A percentile compares a stretch with the other conserved stretches of the same genome.
Evolutionary conservation across 495 filamentous ascomycete genomes (phyloP).

Genomic region (Penicillium cataractarum): DNA sequence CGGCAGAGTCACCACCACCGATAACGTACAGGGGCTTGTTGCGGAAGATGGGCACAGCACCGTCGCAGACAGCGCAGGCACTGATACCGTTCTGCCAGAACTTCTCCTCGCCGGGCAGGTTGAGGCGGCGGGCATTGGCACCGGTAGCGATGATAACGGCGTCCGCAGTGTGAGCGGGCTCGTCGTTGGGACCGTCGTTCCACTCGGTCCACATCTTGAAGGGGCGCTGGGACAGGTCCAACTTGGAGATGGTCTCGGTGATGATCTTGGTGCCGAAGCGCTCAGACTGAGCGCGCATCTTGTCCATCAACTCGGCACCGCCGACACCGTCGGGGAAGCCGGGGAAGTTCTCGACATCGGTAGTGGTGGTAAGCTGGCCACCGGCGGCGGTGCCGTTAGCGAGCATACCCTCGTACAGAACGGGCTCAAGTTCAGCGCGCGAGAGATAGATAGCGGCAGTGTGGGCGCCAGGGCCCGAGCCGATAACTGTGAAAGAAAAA

Average conservation of each 20-base stretch:
- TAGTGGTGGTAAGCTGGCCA: conserved; percentile 96
- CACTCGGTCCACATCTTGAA: conserved; percentile 93
- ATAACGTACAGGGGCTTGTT: conserved; percentile 96
- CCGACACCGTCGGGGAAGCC: conserved; percentile 89
- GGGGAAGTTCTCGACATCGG: conserved; percentile 97
- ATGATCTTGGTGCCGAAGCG: conserved; percentile 91
- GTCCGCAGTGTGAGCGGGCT: conserved; percentile 78
- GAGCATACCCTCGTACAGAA: conserved; percentile 96
- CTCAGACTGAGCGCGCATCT: conserved; percentile 89
- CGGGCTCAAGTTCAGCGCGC: conserved; percentile 84
- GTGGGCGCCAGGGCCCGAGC: conserved; percentile 96
- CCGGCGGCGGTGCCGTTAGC: conserved; percentile 96
- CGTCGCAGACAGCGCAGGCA: conserved; percentile 97
- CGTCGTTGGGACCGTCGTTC: conserved; percentile 66
- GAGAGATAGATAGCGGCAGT: conserved; percentile 96
- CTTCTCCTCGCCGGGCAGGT: conserved; percentile 84
- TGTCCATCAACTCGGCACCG: conserved; percentile 87
- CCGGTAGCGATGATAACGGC: conserved; percentile 93
- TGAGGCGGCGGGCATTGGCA: conserved; percentile 81
- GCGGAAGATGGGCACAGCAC: conserved; percentile 94
- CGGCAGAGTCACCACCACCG: conserved; percentile 94
- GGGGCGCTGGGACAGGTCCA: conserved; percentile 82
- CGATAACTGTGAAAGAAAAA: conserved; percentile 57
- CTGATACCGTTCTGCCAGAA: conserved; percentile 98
- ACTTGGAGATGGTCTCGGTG: conserved; percentile 84